Base-by-base conservation (phyloP, 306 rosid species). In the Vicia faba region DNA sequence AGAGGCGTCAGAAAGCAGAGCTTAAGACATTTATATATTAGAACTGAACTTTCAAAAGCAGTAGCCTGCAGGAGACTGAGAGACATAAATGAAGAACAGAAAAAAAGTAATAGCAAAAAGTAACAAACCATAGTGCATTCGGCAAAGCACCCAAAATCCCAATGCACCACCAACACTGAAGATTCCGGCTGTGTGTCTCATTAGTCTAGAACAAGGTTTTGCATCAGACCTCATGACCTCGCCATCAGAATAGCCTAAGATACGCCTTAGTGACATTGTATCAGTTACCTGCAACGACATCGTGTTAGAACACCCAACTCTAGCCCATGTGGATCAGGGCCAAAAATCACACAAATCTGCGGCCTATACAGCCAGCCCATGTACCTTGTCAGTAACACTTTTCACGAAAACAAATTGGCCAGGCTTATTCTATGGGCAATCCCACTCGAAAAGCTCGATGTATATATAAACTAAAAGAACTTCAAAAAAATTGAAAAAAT, bases 151-250 rank as follows among this genome's bases (percentile, higher is more conserved):
- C 97, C 98, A 93, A 81, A 89, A 89, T 23, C 75, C 87, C 49
- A 93, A 79, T 58, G 82, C 96, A 75, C 98, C 98, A 45, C 95
- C 97, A 65, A 93, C 97, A 54, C 83, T 78, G 61, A 62, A 93
- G 61, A 93, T 82, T 25, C 86, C 96, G 0, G 97, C 98, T 1
- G 96, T 90, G 49, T 93, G 98, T 60, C 88, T 86, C 88, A 79
- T 89, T 69, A 93, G 67, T 77, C 93, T 85, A 15, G 98, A 84
- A 68, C 97, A 93, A 7, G 98, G 96, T 78, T 89, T 93, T 33
- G 70, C 48, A 73, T 93, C 97, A 5, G 97, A 77, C 77, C 98
- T 83, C 97, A 86, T 84, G 51, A 89, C 57, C 70, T 89, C 97
- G 0, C 96, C 98, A 60, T 93, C 97, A 2, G 98, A 89, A 80